A percentile compares a stretch with the other conserved stretches of the same genome.
These are phyloP conservation scores for Saccharomycopsis javanensis DNA, from an alignment of 805 yeast genomes.

Conservation along the genomic window DNA sequence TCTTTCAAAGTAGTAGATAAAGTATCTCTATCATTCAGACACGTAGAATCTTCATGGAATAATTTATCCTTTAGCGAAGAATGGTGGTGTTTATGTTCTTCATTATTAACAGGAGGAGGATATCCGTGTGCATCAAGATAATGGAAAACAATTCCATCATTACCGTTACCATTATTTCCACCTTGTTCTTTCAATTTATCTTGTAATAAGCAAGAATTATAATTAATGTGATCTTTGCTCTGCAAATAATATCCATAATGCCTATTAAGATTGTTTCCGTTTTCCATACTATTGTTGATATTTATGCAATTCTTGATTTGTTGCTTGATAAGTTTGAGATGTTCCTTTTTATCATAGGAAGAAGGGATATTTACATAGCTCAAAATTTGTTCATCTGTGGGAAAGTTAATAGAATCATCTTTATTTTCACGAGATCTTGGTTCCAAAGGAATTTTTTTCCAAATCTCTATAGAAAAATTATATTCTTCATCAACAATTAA, in stretches of 20 bases:
- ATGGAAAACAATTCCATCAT: conserved; percentile 8
- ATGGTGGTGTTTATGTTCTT: background rate
- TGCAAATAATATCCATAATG: conserved; percentile 10
- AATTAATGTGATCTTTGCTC: conserved; percentile 5
- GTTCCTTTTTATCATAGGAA: conserved; percentile 4
- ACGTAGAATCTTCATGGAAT: background rate
- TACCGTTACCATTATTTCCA: background rate
- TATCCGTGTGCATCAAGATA: conserved; percentile 11
- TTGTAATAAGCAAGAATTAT: conserved; percentile 7
- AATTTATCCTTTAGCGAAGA: background rate
- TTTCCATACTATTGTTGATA: background rate
- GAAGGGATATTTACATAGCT: conserved; percentile 12
- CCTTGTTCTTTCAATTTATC: background rate
- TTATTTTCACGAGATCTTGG: background rate
- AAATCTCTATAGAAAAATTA: conserved; percentile 12
- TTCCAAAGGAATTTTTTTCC: conserved; percentile 16
- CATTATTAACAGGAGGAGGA: background rate
- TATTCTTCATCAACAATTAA: conserved; percentile 10
- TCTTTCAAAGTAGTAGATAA: background rate
- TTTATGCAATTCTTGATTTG: conserved; percentile 1
- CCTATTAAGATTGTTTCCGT: background rate
- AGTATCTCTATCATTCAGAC: background rate
- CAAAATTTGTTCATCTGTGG: conserved; percentile 1
- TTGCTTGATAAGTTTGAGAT: conserved; percentile 4
- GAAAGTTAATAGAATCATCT: background rate